Evolutionary conservation across 1,139 yeast genomes (phyloP).

Genomic region (Geotrichum aggregatum): DNA sequence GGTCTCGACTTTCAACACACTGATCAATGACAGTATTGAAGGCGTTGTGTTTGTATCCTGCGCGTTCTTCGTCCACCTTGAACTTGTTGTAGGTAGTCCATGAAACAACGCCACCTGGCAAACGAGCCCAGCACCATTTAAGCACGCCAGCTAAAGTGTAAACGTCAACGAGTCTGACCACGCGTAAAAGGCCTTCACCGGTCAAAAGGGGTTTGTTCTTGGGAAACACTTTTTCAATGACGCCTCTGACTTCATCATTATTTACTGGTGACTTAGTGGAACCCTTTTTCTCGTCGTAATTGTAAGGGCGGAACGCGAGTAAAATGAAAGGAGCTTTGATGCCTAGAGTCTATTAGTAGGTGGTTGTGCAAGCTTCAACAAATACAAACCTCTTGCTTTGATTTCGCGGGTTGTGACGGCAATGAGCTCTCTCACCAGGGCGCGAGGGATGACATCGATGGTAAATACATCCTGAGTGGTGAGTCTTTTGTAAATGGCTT

Average conservation of each 20-base stretch:
- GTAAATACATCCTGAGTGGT: constrained; percentile 30
- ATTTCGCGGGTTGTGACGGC: constrained; percentile 33
- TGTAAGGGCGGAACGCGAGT: constrained; percentile 34
- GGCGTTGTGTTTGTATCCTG: constrained; percentile 57
- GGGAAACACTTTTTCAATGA: constrained; percentile 32
- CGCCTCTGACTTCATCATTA: constrained; percentile 27
- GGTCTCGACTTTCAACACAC: constrained; percentile 76
- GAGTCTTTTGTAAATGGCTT: not conserved
- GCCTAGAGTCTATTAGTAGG: constrained; percentile 13
- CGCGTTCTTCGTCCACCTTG: constrained; percentile 52
- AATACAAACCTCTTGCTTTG: constrained; percentile 35
- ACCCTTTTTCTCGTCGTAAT: constrained; percentile 12
- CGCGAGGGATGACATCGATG: constrained; percentile 31
- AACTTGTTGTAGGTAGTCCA: constrained; percentile 80
- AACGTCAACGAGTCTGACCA: constrained; percentile 33
- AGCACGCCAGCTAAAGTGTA: constrained; percentile 63
- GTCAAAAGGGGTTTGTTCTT: constrained; percentile 27
- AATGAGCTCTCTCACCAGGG: constrained; percentile 33
- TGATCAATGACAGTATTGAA: constrained; percentile 79
- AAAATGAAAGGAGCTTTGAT: constrained; percentile 33
- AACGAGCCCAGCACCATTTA: constrained; percentile 81
- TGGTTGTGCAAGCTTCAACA: not conserved
- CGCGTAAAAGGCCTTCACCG: constrained; percentile 33
- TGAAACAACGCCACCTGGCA: constrained; percentile 74
- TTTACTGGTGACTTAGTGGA: constrained; percentile 21